Evolutionary conservation across 2,329 filamentous ascomycete species (phyloP).

Genomic region (Aspergillus eucalypticola): DNA sequence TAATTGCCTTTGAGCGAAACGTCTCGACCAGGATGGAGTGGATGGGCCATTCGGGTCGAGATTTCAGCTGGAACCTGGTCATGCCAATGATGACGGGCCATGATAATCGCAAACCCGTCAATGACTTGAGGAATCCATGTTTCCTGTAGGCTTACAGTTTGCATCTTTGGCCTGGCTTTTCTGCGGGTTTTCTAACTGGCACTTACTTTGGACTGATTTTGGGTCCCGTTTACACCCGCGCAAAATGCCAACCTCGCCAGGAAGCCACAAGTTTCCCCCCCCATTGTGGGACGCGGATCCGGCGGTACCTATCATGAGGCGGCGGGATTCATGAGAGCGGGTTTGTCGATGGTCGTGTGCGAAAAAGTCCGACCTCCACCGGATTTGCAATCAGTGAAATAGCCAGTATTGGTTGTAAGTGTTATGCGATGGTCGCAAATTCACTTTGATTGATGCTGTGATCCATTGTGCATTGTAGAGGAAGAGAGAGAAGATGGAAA

Average conservation of each 20-base stretch:
- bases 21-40: background rate
- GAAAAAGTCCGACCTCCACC: constrained; percentile 11
- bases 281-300: constrained; percentile 33
- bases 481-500: background rate
- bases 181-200: constrained; percentile 8
- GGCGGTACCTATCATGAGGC: constrained; percentile 34
- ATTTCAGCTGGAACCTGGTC: background rate
- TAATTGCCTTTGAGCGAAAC: background rate
- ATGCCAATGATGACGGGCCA: background rate
- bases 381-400: constrained; percentile 12
- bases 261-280: constrained; percentile 27
- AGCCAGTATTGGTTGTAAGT: background rate
- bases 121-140: constrained; percentile 2
- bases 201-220: constrained; percentile 12
- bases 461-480: background rate
- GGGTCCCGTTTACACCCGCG: constrained; percentile 24
- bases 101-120: background rate
- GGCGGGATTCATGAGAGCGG: constrained; percentile 22
- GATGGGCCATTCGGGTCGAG: background rate
- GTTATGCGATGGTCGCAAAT: background rate
- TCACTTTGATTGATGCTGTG: background rate
- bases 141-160: constrained; percentile 3
- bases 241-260: constrained; percentile 22
- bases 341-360: constrained; percentile 19
- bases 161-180: background rate